phyloP scores from a whole-genome alignment of 345 rosid genomes.

The Turritis glabra region DNA sequence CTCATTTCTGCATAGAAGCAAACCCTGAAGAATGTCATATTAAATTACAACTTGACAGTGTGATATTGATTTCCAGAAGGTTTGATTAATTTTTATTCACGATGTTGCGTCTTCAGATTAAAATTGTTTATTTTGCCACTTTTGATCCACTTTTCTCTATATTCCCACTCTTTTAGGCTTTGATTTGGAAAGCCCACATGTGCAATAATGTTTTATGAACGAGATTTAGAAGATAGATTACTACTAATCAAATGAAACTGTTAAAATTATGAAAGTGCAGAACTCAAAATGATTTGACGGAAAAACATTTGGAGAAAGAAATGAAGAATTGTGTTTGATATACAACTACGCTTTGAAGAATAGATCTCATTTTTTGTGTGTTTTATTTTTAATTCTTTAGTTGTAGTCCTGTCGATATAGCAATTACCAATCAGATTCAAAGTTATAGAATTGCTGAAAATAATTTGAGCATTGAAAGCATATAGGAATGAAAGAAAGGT shows the following conservation, averaged over 20 bases:
- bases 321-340: neutral
- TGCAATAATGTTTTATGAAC: no score
- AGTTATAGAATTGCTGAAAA: slow-evolving; percentile 16
- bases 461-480: slow-evolving; percentile 24
- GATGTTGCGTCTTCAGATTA: no score
- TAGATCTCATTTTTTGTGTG: no score
- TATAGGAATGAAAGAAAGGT: slow-evolving; percentile 25
- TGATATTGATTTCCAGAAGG: no score
- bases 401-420: neutral
- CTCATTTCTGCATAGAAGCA: no score
- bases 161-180: no score
- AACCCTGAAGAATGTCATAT: no score
- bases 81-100: no score
- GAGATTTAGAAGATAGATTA: neutral
- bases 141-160: no score
- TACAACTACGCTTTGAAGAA: neutral
- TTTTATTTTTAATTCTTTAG: neutral
- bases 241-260: neutral
- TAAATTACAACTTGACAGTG: no score
- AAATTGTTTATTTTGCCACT: no score
- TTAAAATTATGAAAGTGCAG: neutral
- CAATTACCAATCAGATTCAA: neutral
- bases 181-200: no score
- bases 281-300: neutral
- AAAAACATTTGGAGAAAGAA: neutral